These are phyloP conservation scores for Flaveria floridana DNA, from an alignment of 140 eudicot genomes.

Conservation along the genomic window DNA sequence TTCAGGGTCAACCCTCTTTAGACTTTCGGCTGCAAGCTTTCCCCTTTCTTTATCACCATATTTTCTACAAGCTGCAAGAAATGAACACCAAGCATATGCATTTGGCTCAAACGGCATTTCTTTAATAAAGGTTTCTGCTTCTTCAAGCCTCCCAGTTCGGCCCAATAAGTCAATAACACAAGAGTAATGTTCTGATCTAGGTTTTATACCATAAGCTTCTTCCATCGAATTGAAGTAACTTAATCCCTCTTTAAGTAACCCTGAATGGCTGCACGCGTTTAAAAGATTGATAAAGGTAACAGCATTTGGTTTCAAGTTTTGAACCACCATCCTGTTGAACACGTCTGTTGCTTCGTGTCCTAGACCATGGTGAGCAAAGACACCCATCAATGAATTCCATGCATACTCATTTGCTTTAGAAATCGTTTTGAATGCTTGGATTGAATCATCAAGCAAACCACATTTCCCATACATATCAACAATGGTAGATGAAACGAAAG, in stretches of 20 bases:
- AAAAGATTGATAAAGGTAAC: slow-evolving; percentile 45
- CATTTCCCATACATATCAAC: slow-evolving; percentile 74
- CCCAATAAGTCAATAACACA: slow-evolving; percentile 52
- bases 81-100: slow-evolving; percentile 50
- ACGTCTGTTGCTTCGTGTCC: slow-evolving; percentile 37
- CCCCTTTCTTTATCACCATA: slow-evolving; percentile 44
- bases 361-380: slow-evolving; percentile 48
- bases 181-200: slow-evolving; percentile 47
- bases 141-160: slow-evolving; percentile 50
- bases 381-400: slow-evolving; percentile 51
- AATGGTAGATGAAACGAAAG: slow-evolving; percentile 50
- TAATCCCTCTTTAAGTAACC: slow-evolving; percentile 42
- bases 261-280: slow-evolving; percentile 51
- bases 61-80: slow-evolving; percentile 47
- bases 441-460: slow-evolving; percentile 47
- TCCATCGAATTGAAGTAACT: slow-evolving; percentile 47
- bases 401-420: slow-evolving; percentile 32
- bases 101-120: slow-evolving; percentile 55
- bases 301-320: slow-evolving; percentile 38
- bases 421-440: slow-evolving; percentile 36
- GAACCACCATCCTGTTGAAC: slow-evolving; percentile 34
- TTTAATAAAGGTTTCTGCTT: slow-evolving; percentile 43
- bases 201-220: slow-evolving; percentile 34
- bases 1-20: slow-evolving; percentile 42
- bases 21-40: slow-evolving; percentile 43